Evolutionary conservation across 208 protist species (phyloP).

Genomic region (Trypanosoma theileri): DNA sequence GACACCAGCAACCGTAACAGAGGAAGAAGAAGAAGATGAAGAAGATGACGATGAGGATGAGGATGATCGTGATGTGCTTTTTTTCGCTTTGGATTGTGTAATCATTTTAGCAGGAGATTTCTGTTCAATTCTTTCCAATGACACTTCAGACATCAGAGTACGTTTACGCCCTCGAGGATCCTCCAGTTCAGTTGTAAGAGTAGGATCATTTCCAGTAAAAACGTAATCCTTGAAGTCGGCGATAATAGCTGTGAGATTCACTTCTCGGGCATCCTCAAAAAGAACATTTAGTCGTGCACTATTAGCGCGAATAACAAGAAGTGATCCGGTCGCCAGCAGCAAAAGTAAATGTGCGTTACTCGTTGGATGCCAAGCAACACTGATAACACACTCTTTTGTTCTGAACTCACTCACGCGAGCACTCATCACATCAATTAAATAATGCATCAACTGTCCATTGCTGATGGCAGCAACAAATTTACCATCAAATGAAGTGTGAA

Average conservation of each 20-base stretch:
- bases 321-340: constrained; percentile 41
- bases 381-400: constrained; percentile 52
- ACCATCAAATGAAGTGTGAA: constrained; percentile 58
- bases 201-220: background rate
- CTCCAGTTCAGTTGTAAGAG: constrained; percentile 6
- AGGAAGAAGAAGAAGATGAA: background rate
- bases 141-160: background rate
- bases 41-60: background rate
- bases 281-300: constrained; percentile 34
- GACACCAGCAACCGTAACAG: background rate
- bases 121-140: background rate
- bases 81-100: background rate
- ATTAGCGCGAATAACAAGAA: constrained; percentile 48
- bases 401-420: constrained; percentile 55
- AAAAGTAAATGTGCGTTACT: constrained; percentile 42
- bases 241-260: constrained; percentile 19
- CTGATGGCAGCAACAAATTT: constrained; percentile 58
- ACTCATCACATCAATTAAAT: constrained; percentile 54
- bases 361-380: constrained; percentile 65
- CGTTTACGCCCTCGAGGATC: constrained; percentile 14
- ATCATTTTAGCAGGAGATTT: background rate
- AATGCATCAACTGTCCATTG: constrained; percentile 49
- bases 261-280: constrained; percentile 15
- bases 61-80: background rate
- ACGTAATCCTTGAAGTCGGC: constrained; percentile 9